Percentiles rank a stretch among this genome's conserved stretches.
Evolutionary conservation across 192 early-diverging fungal genomes (phyloP).

Genomic region (Podila epicladia): DNA sequence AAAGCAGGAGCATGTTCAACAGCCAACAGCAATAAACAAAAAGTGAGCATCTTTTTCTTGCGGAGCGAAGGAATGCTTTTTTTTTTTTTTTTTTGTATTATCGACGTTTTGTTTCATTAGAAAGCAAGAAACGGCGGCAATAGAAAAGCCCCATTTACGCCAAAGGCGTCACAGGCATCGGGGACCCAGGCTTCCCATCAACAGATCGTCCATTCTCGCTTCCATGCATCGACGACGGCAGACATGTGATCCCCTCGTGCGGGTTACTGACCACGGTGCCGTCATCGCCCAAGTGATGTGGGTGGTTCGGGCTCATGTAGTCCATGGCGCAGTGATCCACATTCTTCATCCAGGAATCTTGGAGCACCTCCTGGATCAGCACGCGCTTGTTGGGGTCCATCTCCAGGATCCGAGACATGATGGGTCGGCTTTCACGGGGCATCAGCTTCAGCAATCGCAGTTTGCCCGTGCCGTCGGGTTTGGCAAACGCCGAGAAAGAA

Average conservation of each 20-base stretch:
- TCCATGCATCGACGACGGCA: slow-evolving; percentile 29
- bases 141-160: background rate
- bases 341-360: slow-evolving; percentile 80
- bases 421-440: slow-evolving; percentile 63
- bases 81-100: too few species aligned
- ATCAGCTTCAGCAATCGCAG: slow-evolving; percentile 66
- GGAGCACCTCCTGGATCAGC: slow-evolving; percentile 73
- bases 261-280: slow-evolving; percentile 29
- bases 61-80: too few species aligned
- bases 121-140: too few species aligned
- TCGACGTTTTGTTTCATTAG: too few species aligned
- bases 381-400: slow-evolving; percentile 64
- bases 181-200: background rate
- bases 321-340: slow-evolving; percentile 62
- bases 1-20: background rate
- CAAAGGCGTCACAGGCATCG: background rate
- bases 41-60: too few species aligned
- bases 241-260: slow-evolving; percentile 12
- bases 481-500: slow-evolving; percentile 65
- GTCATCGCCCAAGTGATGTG: slow-evolving; percentile 49
- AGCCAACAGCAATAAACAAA: too few species aligned
- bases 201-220: slow-evolving; percentile 30
- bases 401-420: slow-evolving; percentile 73
- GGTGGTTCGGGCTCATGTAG: slow-evolving; percentile 26
- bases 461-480: slow-evolving; percentile 61